Evolutionary conservation across 129 eudicot genomes (phyloP).

Genomic region (Artemisia annua): DNA sequence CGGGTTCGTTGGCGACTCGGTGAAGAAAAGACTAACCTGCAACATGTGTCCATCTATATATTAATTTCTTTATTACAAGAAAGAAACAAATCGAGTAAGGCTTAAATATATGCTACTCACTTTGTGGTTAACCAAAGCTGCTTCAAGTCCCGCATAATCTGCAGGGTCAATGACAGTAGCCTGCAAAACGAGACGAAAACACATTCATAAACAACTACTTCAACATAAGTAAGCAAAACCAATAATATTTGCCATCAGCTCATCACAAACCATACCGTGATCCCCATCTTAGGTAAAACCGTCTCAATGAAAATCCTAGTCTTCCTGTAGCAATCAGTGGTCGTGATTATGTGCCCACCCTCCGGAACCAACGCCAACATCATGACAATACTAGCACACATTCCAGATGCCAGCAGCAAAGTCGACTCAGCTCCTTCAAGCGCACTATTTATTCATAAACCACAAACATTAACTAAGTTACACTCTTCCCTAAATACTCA

Average conservation of each 20-base stretch:
- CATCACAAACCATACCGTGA: constrained; percentile 44
- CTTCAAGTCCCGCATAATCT: constrained; percentile 61
- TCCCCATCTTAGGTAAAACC: constrained; percentile 88
- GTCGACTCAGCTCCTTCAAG: constrained; percentile 98
- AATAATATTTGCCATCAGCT: too few species aligned
- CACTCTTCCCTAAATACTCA: not conserved
- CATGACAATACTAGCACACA: constrained; percentile 88
- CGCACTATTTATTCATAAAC: constrained; percentile 52
- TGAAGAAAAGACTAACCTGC: constrained; percentile 83
- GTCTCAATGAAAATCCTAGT: constrained; percentile 84
- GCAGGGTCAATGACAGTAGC: constrained; percentile 85
- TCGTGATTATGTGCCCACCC: constrained; percentile 89
- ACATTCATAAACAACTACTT: too few species aligned
- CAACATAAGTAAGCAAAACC: too few species aligned
- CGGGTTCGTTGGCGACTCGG: constrained; percentile 94
- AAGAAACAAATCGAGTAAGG: not conserved
- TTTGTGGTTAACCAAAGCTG: constrained; percentile 50
- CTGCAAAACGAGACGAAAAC: too few species aligned
- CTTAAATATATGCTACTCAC: constrained; percentile 39
- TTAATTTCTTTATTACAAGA: not conserved
- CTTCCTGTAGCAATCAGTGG: constrained; percentile 89
- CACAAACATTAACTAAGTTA: not conserved
- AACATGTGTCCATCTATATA: not conserved
- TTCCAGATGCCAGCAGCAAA: constrained; percentile 80
- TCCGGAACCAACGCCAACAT: constrained; percentile 85